Conservation (phyloP, 371 early-diverging fungal species). For the Mucor plumbeus region DNA sequence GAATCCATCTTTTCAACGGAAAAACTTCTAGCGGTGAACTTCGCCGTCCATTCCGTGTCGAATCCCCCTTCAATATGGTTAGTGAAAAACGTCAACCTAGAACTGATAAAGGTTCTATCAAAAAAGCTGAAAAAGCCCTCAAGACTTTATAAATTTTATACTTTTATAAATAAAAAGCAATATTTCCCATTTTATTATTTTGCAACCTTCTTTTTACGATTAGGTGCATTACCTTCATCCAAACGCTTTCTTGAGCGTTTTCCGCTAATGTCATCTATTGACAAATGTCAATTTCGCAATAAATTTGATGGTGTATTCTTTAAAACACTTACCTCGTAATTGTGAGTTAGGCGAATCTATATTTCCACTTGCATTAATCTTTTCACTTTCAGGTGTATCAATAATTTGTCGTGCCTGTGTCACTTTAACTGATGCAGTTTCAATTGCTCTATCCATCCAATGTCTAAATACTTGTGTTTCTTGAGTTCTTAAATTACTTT, state of each 20-base stretch:
- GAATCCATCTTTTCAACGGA: slow-evolving; percentile 69
- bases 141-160: slow-evolving; percentile 36
- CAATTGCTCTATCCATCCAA: slow-evolving; percentile 55
- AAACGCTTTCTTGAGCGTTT: slow-evolving; percentile 31
- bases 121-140: slow-evolving; percentile 54
- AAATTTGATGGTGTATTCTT: background rate
- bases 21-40: slow-evolving; percentile 73
- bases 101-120: slow-evolving; percentile 49
- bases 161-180: background rate
- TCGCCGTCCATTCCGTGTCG: slow-evolving; percentile 79
- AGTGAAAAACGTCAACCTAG: slow-evolving; percentile 40
- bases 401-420: slow-evolving; percentile 36
- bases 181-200: slow-evolving; percentile 13
- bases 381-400: slow-evolving; percentile 16
- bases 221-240: slow-evolving; percentile 23
- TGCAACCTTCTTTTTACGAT: slow-evolving; percentile 27
- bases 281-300: background rate
- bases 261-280: slow-evolving; percentile 27
- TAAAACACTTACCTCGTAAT: slow-evolving; percentile 20
- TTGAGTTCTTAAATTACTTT: slow-evolving; percentile 42
- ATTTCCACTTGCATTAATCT: background rate
- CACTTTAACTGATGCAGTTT: slow-evolving; percentile 41
- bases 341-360: slow-evolving; percentile 4
- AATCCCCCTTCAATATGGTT: slow-evolving; percentile 62
- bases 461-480: slow-evolving; percentile 49